Conservation (phyloP, 345 rosid genomes). For the Corymbia maculata region DNA sequence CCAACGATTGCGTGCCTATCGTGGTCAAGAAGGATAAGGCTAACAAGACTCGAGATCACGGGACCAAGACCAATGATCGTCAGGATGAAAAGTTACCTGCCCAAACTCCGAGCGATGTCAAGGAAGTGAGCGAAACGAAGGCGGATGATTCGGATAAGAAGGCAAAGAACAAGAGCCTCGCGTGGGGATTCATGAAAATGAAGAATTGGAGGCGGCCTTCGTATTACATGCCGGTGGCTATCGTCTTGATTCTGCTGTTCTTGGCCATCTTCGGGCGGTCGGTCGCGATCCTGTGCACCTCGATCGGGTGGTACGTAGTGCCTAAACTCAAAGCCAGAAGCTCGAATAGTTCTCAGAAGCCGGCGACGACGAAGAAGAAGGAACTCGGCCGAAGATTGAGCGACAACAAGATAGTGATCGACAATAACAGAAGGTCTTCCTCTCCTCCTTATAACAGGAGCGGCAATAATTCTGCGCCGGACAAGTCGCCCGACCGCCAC, state of each 20-base stretch:
- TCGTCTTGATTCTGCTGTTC: conserved; percentile 46
- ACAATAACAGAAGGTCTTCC: background rate
- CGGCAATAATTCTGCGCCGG: background rate
- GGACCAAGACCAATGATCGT: background rate
- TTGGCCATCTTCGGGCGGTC: conserved; percentile 57
- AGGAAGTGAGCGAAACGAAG: background rate
- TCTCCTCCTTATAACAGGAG: conserved; percentile 10
- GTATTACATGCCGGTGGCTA: conserved; percentile 38
- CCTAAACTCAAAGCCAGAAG: conserved; percentile 29
- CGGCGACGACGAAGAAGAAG: conserved; percentile 31
- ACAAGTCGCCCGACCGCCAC: background rate
- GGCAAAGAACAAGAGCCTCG: background rate
- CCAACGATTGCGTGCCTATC: background rate
- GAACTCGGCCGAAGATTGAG: conserved; percentile 29
- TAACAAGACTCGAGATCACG: background rate
- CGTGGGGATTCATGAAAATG: background rate
- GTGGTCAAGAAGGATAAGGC: background rate
- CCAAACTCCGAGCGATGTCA: background rate
- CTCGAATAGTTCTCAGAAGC: background rate
- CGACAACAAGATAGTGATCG: conserved; percentile 12
- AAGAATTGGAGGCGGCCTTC: conserved; percentile 31
- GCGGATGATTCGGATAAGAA: background rate
- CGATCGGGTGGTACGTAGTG: conserved; percentile 61
- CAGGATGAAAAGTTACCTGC: background rate
- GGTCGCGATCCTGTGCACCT: conserved; percentile 44